Base-by-base conservation (phyloP, 257 asterid genomes). In the Ilex asprella region DNA sequence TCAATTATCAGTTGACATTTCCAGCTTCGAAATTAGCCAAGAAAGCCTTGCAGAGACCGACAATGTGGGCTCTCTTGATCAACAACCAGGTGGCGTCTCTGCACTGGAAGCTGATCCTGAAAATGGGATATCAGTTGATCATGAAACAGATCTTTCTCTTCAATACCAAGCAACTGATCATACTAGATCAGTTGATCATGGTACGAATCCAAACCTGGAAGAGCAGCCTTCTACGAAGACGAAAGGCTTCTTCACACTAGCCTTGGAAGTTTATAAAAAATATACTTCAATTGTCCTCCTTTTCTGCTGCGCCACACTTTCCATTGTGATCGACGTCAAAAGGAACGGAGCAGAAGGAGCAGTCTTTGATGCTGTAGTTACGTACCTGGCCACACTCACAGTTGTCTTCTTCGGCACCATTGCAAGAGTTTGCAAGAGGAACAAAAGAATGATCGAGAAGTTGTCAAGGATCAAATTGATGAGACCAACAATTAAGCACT, bases 221-320 rank as follows among this genome's bases (percentile, higher is more conserved):
- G 51, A n/a, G 9, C 11, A 21, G 27, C 27, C 27, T 21, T 21
- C 62, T 47, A 10, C 41, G 31, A 63, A 7, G 0, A 7, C 0
- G 27, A 60, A 29, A 59, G 8, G 31, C 6, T 60, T 72, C 9
- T 12, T n/a, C 10, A 35, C 11, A 53, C 67, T 77, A 15, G 27
- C 65, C 3, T 10, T 54, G 47, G 53, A 72, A 30, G 70, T 77
- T 55, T 65, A 67, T 35, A 67, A 53, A 31, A 72, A 21, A 21
- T 21, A 81, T 67, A 44, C 68, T 2, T 67, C 81, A 2, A 39
- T 81, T 14, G 21, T 72, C 21, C 81, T 81, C 16, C 73, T 81
- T 0, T 1, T 81, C 31, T 67, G 79, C 56, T 81, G 86, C 10
- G 70, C 74, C 0, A 11, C 43, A 15, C 79, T 81, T 27, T 77